Base-by-base conservation (phyloP, 2,329 filamentous ascomycete species). In the Nemania abortiva region DNA sequence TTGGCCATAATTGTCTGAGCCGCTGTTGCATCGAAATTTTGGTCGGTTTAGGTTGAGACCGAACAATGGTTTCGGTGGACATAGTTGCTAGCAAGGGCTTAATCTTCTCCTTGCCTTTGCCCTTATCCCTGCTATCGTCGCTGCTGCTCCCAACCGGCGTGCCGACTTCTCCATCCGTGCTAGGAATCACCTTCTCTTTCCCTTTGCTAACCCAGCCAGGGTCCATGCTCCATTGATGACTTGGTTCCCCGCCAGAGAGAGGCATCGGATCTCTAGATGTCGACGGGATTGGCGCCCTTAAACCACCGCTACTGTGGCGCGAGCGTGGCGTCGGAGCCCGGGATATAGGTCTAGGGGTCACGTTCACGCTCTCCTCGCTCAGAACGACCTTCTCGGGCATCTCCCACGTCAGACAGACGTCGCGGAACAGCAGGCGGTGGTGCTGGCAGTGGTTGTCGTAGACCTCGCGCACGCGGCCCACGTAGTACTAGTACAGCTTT, bases 401-500 rank as follows among this genome's bases (percentile, higher is more conserved):
- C 34, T 63, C 64, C 70, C 70, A 71, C 7, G 20, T 3, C 39
- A 70, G 53, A 11, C 57, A 68, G 29, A 49, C 34, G 18, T 70
- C 64, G 1, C 37, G 64, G 39, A 71, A 71, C 11, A 71, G 15
- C 10, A 70, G 61, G 2, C 65, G 66, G 37, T 72, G 71, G 39
- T 70, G 71, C 39, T 61, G 56, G 57, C 69, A 65, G 61, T 69
- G 65, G 59, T 69, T 60, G 60, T 68, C 63, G 56, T 70, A 69
- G 34, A 65, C 39, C 69, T 70, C 65, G 20, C 66, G 60, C 49
- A 63, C 59, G n/a, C 61, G 58, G 11, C 60, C 55, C 58, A 73
- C 71, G 63, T 73, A 73, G 63, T 72, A 73, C 71, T 22, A 65
- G 45, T 72, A 73, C 18, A 73, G 67, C 68, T 66, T 68, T 45